phyloP scores from a whole-genome alignment of 768 basidiomycete species.

The Postia placenta region DNA sequence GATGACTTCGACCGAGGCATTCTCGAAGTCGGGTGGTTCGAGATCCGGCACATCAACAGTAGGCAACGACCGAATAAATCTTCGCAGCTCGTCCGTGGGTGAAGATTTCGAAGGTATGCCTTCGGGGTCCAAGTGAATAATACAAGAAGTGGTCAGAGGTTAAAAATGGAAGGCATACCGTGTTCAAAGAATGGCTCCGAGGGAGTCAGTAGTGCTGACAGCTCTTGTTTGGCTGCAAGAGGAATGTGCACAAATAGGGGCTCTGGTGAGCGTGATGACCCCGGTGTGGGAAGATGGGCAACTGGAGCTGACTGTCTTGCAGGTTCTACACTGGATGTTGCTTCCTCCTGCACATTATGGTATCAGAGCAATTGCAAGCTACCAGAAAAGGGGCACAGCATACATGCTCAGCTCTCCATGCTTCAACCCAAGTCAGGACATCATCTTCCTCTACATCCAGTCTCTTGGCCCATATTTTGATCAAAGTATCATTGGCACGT shows the following conservation, averaged over 20 bases:
- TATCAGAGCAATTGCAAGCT: neutral
- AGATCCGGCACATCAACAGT: too few relatives aligned
- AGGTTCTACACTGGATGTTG: neutral
- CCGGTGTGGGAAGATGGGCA: conserved; percentile 3
- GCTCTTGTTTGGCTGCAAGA: too few relatives aligned
- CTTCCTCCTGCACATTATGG: too few relatives aligned
- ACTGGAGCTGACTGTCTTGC: neutral
- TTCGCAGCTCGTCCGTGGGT: neutral
- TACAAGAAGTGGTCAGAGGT: too few relatives aligned
- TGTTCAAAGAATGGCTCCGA: too few relatives aligned
- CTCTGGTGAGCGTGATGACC: neutral
- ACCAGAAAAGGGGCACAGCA: neutral
- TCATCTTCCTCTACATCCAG: conserved; percentile 5
- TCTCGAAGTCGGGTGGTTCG: neutral
- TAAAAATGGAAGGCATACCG: too few relatives aligned
- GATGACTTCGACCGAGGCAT: neutral
- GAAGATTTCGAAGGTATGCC: too few relatives aligned
- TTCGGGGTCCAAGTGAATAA: too few relatives aligned
- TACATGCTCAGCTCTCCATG: neutral
- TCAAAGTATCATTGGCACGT: neutral
- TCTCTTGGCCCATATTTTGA: conserved; percentile 8
- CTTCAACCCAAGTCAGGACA: conserved; percentile 7
- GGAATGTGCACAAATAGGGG: too few relatives aligned
- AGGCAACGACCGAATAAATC: too few relatives aligned
- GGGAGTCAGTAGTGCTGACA: too few relatives aligned